Evolutionary conservation across 2,329 filamentous ascomycete genomes (phyloP).

Genomic region (Nothophoma quercina): DNA sequence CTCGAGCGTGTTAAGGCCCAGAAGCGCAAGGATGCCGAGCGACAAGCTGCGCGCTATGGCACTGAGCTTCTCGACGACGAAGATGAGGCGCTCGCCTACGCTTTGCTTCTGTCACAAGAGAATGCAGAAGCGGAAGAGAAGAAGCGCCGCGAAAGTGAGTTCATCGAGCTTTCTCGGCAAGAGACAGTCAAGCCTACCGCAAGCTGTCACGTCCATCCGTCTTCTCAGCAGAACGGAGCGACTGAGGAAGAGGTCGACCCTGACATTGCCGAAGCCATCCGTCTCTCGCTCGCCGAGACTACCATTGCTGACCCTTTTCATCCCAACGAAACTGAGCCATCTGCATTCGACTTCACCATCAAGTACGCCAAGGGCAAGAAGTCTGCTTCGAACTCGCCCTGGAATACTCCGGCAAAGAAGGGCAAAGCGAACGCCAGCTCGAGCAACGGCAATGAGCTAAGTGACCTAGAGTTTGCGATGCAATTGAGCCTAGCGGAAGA

Average conservation of each 20-base stretch:
- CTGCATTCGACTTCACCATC: slow-evolving; percentile 55
- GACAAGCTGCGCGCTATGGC: slow-evolving; percentile 81
- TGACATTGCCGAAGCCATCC: slow-evolving; percentile 70
- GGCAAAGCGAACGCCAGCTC: slow-evolving; percentile 42
- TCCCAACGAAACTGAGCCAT: slow-evolving; percentile 15
- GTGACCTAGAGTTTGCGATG: slow-evolving; percentile 68
- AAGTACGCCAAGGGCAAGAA: slow-evolving; percentile 53
- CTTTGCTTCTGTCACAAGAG: slow-evolving; percentile 68
- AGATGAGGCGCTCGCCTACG: slow-evolving; percentile 70
- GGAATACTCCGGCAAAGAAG: slow-evolving; percentile 37
- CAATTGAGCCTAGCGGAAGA: slow-evolving; percentile 69
- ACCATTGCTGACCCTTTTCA: slow-evolving; percentile 9
- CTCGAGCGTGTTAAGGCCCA: slow-evolving; percentile 75
- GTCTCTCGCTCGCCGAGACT: slow-evolving; percentile 54
- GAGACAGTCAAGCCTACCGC: slow-evolving; percentile 27
- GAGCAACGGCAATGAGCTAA: slow-evolving; percentile 55
- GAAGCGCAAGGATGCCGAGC: slow-evolving; percentile 71
- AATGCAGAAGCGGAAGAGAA: slow-evolving; percentile 59
- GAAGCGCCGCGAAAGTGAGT: slow-evolving; percentile 53
- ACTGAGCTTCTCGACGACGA: slow-evolving; percentile 73
- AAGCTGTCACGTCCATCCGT: slow-evolving; percentile 36
- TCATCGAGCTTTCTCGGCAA: slow-evolving; percentile 33
- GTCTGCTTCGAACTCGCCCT: slow-evolving; percentile 27
- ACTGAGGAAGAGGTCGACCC: slow-evolving; percentile 61
- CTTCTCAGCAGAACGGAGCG: slow-evolving; percentile 35